These are phyloP conservation scores for Lasiosphaeria ovina DNA, from an alignment of 495 filamentous ascomycete species.

Conservation along the genomic window DNA sequence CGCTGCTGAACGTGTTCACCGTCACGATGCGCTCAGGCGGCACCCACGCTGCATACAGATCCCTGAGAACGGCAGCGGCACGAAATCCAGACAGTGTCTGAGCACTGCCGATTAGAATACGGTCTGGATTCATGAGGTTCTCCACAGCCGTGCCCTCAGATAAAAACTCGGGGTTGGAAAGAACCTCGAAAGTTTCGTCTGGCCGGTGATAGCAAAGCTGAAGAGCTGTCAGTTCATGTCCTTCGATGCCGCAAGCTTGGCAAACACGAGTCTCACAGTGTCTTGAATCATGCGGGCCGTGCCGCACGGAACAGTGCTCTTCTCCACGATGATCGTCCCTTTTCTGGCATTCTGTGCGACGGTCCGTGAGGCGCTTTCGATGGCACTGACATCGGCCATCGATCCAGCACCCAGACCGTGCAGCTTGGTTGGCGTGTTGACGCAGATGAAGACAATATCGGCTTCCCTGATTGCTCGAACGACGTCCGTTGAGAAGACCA, in stretches of 20 bases:
- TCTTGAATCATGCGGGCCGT: slow-evolving; percentile 70
- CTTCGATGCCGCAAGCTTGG: not conserved
- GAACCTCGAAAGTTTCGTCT: slow-evolving; percentile 65
- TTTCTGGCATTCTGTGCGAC: slow-evolving; percentile 64
- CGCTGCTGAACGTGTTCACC: slow-evolving; percentile 76
- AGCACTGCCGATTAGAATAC: slow-evolving; percentile 73
- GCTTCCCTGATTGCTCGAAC: slow-evolving; percentile 60
- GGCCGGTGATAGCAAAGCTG: slow-evolving; percentile 52
- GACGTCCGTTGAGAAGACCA: slow-evolving; percentile 71
- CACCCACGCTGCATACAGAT: slow-evolving; percentile 73
- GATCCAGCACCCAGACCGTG: slow-evolving; percentile 66
- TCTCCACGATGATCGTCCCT: slow-evolving; percentile 78
- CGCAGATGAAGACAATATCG: slow-evolving; percentile 74
- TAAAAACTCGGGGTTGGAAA: slow-evolving; percentile 83
- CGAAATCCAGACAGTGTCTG: slow-evolving; percentile 52
- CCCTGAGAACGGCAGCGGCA: slow-evolving; percentile 61
- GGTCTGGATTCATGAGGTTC: slow-evolving; percentile 69
- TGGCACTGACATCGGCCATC: slow-evolving; percentile 68
- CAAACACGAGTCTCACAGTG: slow-evolving; percentile 47
- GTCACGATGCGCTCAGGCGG: slow-evolving; percentile 62
- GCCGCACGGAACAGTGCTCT: slow-evolving; percentile 77
- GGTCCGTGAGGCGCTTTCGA: slow-evolving; percentile 67
- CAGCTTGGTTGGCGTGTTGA: slow-evolving; percentile 79
- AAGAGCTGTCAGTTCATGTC: slow-evolving; percentile 3
- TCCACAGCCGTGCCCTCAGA: slow-evolving; percentile 75